phyloP scores from a whole-genome alignment of 2,329 filamentous ascomycete genomes.

The Zymoseptoria brevis region DNA sequence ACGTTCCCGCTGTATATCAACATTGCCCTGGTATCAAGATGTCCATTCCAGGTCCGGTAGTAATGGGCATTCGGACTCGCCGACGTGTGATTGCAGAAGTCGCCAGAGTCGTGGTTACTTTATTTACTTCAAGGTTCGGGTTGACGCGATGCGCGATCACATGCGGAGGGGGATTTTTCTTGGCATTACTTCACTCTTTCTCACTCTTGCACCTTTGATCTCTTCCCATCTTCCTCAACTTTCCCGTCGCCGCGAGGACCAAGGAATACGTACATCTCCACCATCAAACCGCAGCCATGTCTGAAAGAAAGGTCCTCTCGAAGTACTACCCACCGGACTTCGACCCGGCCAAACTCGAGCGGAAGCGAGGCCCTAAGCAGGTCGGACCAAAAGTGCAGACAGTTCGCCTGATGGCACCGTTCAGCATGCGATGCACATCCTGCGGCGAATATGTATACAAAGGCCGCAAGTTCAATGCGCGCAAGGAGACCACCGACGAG shows the following conservation, averaged over 20 bases:
- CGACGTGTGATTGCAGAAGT: neutral
- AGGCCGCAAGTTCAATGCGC: conserved; percentile 88
- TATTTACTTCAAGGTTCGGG: neutral
- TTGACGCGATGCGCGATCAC: neutral
- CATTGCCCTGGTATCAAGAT: neutral
- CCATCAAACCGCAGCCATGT: conserved; percentile 48
- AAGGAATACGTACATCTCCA: neutral
- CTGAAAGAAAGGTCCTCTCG: conserved; percentile 72
- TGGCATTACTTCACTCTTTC: neutral
- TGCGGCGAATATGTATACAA: conserved; percentile 83
- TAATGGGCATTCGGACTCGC: neutral
- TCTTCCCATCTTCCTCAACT: neutral
- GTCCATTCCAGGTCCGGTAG: neutral
- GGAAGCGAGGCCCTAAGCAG: conserved; percentile 59
- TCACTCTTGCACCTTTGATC: neutral
- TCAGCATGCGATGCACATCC: conserved; percentile 65
- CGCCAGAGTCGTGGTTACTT: neutral
- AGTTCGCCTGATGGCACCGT: conserved; percentile 84
- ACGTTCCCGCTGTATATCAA: neutral
- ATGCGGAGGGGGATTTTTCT: neutral
- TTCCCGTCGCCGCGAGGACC: neutral
- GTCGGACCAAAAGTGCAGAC: conserved; percentile 74
- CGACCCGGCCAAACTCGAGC: conserved; percentile 70
- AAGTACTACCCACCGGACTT: conserved; percentile 71
- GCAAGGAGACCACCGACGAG: conserved; percentile 86